A percentile compares a stretch with the other conserved stretches of the same genome.
Conservation (phyloP, 257 asterid genomes). For the Nicotiana sylvestris region DNA sequence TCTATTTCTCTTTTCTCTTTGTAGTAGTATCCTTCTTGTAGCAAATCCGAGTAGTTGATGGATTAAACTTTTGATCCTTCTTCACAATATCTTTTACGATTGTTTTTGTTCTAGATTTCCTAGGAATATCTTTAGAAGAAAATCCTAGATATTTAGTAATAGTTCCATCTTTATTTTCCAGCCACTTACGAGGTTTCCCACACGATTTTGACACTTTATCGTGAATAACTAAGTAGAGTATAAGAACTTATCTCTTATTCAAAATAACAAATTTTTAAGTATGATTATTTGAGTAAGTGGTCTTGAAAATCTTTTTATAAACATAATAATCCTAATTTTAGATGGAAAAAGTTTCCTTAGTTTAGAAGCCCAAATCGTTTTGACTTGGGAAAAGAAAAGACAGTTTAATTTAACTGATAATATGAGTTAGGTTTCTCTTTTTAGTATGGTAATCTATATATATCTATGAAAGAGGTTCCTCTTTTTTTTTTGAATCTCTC, state of each 20-base stretch:
- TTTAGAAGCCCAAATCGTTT: neutral
- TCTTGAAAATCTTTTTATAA: neutral
- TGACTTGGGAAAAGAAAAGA: neutral
- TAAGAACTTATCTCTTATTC: neutral
- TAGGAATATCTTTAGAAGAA: neutral
- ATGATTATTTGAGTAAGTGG: neutral
- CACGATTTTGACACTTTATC: neutral
- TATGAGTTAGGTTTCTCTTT: no score
- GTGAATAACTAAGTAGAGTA: neutral
- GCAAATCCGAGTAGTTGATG: no score
- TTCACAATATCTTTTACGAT: neutral
- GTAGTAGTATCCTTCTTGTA: no score
- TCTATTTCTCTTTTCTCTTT: no score
- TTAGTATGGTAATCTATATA: no score
- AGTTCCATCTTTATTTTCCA: neutral
- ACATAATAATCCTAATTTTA: neutral
- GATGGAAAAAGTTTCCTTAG: neutral
- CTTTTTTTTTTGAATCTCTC: no score
- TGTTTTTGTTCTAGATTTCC: neutral
- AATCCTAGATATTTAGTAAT: neutral
- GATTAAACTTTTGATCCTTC: neutral
- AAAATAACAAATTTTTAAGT: no score
- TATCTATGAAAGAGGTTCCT: no score
- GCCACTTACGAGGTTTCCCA: neutral
- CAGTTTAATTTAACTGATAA: no score